Percentiles rank a stretch among this genome's conserved stretches.
phyloP scores from a whole-genome alignment of 148 eudicot genomes.

The Silene conica region DNA sequence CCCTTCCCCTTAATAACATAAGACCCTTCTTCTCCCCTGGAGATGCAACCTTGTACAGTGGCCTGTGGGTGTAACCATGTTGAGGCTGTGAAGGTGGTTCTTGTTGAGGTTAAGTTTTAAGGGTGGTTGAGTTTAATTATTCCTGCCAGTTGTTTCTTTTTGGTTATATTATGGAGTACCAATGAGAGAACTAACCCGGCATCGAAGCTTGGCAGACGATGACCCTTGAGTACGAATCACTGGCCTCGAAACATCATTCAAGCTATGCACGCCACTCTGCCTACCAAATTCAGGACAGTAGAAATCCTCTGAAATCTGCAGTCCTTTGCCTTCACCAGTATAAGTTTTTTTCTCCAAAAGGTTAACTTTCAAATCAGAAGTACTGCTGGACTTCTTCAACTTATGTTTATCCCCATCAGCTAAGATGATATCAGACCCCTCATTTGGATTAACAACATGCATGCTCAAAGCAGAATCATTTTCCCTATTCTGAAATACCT shows the following conservation, averaged over 20 bases:
- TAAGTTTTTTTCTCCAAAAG: constrained; percentile 32
- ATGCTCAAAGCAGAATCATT: constrained; percentile 26
- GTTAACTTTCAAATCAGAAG: constrained; percentile 59
- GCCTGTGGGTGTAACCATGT: background rate
- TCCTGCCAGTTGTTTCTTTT: background rate
- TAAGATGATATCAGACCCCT: constrained; percentile 19
- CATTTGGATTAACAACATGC: constrained; percentile 24
- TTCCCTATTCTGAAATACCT: constrained; percentile 23
- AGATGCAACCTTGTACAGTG: background rate
- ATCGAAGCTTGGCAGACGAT: constrained; percentile 58
- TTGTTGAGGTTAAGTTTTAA: no score
- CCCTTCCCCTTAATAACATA: background rate
- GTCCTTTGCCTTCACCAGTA: constrained; percentile 37
- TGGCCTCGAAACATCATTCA: constrained; percentile 36
- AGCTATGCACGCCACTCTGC: constrained; percentile 31
- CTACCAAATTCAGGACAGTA: constrained; percentile 51
- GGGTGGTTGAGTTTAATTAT: background rate
- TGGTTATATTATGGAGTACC: background rate
- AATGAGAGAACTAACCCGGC: constrained; percentile 58
- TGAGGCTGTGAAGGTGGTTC: no score
- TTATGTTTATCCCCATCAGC: constrained; percentile 38
- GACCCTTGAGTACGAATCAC: constrained; percentile 53
- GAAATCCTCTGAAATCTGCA: constrained; percentile 73
- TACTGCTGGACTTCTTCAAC: constrained; percentile 76
- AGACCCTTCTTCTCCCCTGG: background rate